These are phyloP conservation scores for Phytophthora podocarpi DNA, from an alignment of 352 stramenopile genomes.

Conservation along the genomic window DNA sequence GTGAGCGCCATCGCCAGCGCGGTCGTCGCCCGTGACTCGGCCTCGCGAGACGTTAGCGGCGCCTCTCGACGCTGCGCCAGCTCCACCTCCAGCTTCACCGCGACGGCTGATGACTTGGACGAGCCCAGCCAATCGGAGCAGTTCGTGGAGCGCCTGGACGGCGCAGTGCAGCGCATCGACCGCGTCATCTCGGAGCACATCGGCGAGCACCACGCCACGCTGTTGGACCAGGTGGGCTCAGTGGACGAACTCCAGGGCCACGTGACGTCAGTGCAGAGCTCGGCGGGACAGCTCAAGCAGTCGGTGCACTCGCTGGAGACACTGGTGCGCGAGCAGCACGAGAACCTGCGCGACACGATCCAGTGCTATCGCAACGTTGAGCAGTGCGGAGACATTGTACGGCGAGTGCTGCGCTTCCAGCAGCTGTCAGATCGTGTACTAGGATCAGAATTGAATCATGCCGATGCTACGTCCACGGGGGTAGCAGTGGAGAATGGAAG, in stretches of 20 bases:
- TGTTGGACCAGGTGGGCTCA: conserved; percentile 77
- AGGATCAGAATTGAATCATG: conserved; percentile 45
- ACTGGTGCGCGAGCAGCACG: conserved; percentile 60
- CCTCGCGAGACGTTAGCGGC: conserved; percentile 32
- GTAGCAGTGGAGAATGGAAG: conserved; percentile 6
- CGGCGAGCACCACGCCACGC: conserved; percentile 68
- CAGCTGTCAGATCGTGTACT: conserved; percentile 65
- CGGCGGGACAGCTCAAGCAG: conserved; percentile 68
- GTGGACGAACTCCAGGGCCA: conserved; percentile 75
- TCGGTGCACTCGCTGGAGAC: conserved; percentile 66
- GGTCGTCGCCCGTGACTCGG: conserved; percentile 72
- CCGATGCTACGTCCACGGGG: conserved; percentile 12
- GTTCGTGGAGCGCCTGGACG: conserved; percentile 73
- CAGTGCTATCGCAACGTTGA: conserved; percentile 83
- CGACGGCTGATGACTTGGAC: conserved; percentile 8
- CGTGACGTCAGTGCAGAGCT: conserved; percentile 60
- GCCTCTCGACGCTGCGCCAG: conserved; percentile 17
- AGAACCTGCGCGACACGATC: conserved; percentile 62
- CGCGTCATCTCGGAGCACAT: conserved; percentile 82
- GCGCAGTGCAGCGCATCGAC: conserved; percentile 75
- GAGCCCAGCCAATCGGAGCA: conserved; percentile 69
- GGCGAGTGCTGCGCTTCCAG: conserved; percentile 76
- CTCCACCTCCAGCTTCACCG: conserved; percentile 20
- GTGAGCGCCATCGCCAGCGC: conserved; percentile 80
- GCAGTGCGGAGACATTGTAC: conserved; percentile 73